Base-by-base conservation (phyloP, 163 green algal species). In the Volvox carteri region DNA sequence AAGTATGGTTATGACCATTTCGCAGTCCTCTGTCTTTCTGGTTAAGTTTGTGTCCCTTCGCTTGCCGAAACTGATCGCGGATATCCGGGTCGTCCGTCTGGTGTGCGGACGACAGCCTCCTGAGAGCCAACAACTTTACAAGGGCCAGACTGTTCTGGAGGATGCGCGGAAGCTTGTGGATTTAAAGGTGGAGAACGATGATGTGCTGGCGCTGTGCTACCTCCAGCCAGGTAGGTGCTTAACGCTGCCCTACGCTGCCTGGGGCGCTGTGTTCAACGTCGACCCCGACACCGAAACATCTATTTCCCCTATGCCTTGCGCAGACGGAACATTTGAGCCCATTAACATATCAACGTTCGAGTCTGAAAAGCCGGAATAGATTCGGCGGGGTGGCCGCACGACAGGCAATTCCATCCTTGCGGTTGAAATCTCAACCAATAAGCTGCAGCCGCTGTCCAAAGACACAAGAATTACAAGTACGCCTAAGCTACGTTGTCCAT, bases 141-240 rank as follows among this genome's bases (percentile, higher is more conserved):
- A 95, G 77, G 88, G 92, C 0, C 74, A 56, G 39, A 87, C 42
- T 7, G 33, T 91, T 33, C 86, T 99, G 70, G 96, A 98, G 54
- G 97, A 98, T 77, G 90, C 91, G 5, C 94, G 94, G 74, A 98
- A 92, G 81, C 88, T 98, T 11, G 93, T 93, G 30, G 97, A 99
- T 9, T 68, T 96, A 11, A 95, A 95, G 33, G 91, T 99, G 18
- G 93, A 97, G 73, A 97, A 97, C 88, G 96, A 98, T 62, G 95
- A 97, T 35, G 90, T 96, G 7, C 44, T 98, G 28, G 95, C 92
- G 0, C 56, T 98, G 41, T 92, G 90, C 30, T 97, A 93, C 84
- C 62, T 89, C 16, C 84, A 94, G 85, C 89, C 91, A 91, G 95
- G 95, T 97, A 12, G 14, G 80, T 76, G 6, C 8, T 35, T 25